Evolutionary conservation across 2,329 filamentous ascomycete species (phyloP), one percentile per base, ranked within the genome.

Genomic region (Colletotrichum sp.): DNA sequence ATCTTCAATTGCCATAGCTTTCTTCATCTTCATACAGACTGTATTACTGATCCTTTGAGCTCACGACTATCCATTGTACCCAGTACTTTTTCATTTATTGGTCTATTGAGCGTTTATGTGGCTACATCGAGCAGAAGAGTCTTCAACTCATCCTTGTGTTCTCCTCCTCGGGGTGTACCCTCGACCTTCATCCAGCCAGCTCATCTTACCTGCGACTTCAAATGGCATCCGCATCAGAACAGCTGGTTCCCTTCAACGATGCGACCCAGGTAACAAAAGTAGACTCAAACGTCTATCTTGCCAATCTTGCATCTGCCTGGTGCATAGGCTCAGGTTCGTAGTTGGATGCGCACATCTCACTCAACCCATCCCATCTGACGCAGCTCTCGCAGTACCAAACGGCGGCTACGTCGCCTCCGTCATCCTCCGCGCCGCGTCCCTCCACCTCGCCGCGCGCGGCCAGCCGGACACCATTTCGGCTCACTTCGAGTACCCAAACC

Each of bases 391-490:
- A 85, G 84, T 89, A 16, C 87, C 87, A 4, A 87, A 89, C 72
- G 87, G 88, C 75, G 87, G 88, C 55, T 89, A 88, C 72, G 83
- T 88, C 2, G 84, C 86, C 6, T 82, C 84, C 18, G 82, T 85
- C 64, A 82, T 89, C 65, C 80, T 88, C 52, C 78, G 81, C 5
- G 84, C 83, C 4, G 84, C 84, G 9, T 80, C 78, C 15, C 74
- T 78, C 4, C 85, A 88, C 72, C 81, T 88, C 18, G 65, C 77
- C 18, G 67, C 79, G 2, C 80, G 80, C 4, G 78, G 80, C 22
- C 86, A 88, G 57, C 81, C 83, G 1, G 83, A 88, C 77, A 82
- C 85, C 4, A 76, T 88, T 24, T 82, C 84, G 3, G 83, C 83
- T 0, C 84, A 87, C 68, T 85, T 88, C 76, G 82, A 87, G 63